These are phyloP conservation scores for Cladosporium sp. DNA, from an alignment of 2,329 filamentous ascomycete species.

Conservation along the genomic window DNA sequence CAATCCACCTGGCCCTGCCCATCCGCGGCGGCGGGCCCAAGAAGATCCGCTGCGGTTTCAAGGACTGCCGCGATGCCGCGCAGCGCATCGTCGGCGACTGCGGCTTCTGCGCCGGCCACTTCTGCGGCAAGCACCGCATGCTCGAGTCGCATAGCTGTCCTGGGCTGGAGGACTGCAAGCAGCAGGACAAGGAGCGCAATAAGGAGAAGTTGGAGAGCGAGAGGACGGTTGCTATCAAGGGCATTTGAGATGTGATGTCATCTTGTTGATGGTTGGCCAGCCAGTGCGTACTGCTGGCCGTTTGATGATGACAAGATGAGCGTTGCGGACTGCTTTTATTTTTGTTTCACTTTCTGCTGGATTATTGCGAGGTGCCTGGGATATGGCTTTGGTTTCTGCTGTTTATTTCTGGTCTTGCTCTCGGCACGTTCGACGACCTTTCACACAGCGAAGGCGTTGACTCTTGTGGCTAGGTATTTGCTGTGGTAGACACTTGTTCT, in stretches of 20 bases:
- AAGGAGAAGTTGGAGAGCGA: constrained; percentile 87
- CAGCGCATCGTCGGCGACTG: constrained; percentile 96
- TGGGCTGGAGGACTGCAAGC: constrained; percentile 94
- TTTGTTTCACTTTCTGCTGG: neutral
- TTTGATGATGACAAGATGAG: constrained; percentile 8
- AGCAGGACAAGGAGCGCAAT: constrained; percentile 92
- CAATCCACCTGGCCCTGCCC: constrained; percentile 52
- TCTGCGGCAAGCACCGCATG: constrained; percentile 90
- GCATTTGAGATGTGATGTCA: constrained; percentile 53
- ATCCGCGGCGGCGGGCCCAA: constrained; percentile 60
- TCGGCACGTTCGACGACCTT: neutral
- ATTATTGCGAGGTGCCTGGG: constrained; percentile 1
- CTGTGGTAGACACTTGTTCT: neutral
- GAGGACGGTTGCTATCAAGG: constrained; percentile 89
- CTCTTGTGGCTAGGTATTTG: neutral
- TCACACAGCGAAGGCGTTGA: constrained; percentile 11
- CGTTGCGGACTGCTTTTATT: neutral
- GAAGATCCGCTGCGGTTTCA: constrained; percentile 81
- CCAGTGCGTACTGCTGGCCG: neutral
- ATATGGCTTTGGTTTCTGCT: neutral
- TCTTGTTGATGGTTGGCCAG: neutral
- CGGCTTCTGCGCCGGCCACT: constrained; percentile 88
- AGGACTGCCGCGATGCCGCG: constrained; percentile 80
- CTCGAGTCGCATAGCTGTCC: constrained; percentile 92
- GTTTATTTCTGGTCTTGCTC: neutral